Evolutionary conservation across 441 rosid genomes (phyloP).

Genomic region (Kokia cookei): DNA sequence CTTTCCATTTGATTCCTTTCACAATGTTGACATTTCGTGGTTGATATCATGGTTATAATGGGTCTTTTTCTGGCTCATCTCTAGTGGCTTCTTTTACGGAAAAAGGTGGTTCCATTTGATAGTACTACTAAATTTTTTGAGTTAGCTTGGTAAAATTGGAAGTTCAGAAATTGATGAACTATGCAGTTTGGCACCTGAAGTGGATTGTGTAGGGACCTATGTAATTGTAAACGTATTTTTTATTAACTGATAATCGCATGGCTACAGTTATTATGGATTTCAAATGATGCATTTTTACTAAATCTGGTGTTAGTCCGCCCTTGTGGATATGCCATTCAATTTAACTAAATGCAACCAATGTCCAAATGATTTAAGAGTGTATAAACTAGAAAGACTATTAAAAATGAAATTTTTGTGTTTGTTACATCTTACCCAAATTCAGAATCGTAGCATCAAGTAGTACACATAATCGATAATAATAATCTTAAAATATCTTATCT

Average conservation of each 20-base stretch:
- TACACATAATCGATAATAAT: not conserved
- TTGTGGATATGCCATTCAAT: not conserved
- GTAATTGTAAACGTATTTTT: not conserved
- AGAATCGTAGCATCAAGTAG: not conserved
- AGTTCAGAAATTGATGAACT: not conserved
- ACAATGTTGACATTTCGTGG: not conserved
- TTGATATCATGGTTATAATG: not conserved
- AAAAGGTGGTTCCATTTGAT: not conserved
- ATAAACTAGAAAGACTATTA: not conserved
- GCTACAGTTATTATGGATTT: not conserved
- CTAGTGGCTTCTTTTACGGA: not conserved
- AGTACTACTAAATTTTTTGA: not conserved
- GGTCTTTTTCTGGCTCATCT: not conserved
- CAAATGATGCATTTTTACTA: not conserved
- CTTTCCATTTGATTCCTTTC: constrained; percentile 16
- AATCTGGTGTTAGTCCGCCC: not conserved
- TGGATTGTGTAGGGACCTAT: not conserved
- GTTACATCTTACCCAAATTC: not conserved
- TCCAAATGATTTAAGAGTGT: not conserved
- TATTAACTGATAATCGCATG: not conserved
- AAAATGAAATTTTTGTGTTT: not conserved
- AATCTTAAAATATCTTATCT: not conserved
- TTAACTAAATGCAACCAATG: not conserved
- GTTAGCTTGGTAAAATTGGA: not conserved
- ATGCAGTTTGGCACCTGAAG: not conserved